These are phyloP conservation scores for Penicillium lagena DNA, from an alignment of 495 filamentous ascomycete species.

Conservation along the genomic window DNA sequence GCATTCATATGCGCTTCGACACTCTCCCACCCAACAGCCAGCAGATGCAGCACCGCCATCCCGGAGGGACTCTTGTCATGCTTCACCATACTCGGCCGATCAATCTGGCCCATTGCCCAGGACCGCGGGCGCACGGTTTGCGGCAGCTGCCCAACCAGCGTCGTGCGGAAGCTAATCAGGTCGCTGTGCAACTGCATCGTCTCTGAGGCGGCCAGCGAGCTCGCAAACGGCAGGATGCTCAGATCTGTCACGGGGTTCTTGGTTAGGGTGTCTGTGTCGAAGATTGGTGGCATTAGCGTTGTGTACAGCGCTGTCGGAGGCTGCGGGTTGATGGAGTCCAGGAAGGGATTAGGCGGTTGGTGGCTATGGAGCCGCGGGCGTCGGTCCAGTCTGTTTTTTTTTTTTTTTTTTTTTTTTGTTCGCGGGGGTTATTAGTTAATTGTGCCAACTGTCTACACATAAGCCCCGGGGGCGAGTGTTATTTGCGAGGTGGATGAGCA, in stretches of 20 bases:
- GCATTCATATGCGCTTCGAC: constrained; percentile 44
- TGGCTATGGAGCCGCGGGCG: constrained; percentile 18
- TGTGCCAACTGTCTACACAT: too few relatives aligned
- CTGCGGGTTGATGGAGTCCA: constrained; percentile 14
- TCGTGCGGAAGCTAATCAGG: constrained; percentile 25
- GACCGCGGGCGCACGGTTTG: constrained; percentile 28
- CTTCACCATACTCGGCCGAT: constrained; percentile 30
- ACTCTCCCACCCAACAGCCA: constrained; percentile 48
- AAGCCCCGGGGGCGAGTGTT: too few relatives aligned
- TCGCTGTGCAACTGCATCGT: constrained; percentile 16
- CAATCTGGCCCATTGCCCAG: constrained; percentile 38
- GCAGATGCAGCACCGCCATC: constrained; percentile 30
- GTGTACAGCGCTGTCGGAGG: constrained; percentile 19
- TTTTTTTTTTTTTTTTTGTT: background rate
- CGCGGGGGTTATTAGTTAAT: background rate
- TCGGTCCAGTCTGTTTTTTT: constrained; percentile 31
- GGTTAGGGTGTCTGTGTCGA: constrained; percentile 23
- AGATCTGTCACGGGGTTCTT: constrained; percentile 37
- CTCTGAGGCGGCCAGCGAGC: constrained; percentile 15
- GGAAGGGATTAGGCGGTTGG: constrained; percentile 14
- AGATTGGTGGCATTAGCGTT: constrained; percentile 26
- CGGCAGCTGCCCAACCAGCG: constrained; percentile 23
- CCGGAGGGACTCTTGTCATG: constrained; percentile 29
- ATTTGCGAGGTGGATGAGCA: too few relatives aligned
- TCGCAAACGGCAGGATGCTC: constrained; percentile 23